A percentile compares a stretch with the other conserved stretches of the same genome.
phyloP scores from a whole-genome alignment of 495 filamentous ascomycete genomes.

The Penicillium egyptiacum region DNA sequence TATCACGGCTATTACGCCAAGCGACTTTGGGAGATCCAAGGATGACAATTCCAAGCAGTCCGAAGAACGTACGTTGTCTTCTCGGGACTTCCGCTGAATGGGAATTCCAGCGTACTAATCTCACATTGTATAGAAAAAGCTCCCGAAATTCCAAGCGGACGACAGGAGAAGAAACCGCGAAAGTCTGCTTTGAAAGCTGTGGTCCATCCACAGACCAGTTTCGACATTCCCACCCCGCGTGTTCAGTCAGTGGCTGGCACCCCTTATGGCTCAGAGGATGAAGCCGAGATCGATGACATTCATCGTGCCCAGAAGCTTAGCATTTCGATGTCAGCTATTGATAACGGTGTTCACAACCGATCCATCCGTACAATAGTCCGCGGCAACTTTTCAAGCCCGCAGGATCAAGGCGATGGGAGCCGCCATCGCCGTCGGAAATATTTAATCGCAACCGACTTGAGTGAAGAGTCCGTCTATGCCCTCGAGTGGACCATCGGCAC shows the following conservation, averaged over 20 bases:
- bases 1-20: conserved; percentile 23
- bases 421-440: conserved; percentile 78
- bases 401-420: conserved; percentile 72
- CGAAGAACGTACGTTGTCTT: conserved; percentile 66
- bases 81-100: background rate
- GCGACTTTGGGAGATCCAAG: conserved; percentile 23
- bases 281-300: conserved; percentile 80
- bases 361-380: conserved; percentile 85
- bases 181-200: conserved; percentile 54
- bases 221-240: conserved; percentile 52
- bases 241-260: conserved; percentile 68
- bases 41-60: conserved; percentile 10
- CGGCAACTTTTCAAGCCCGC: conserved; percentile 74
- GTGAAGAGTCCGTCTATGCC: conserved; percentile 89
- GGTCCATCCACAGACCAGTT: conserved; percentile 80
- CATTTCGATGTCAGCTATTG: conserved; percentile 74
- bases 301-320: conserved; percentile 80
- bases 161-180: conserved; percentile 25
- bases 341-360: conserved; percentile 72
- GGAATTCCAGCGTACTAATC: conserved; percentile 5
- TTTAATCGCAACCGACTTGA: conserved; percentile 88
- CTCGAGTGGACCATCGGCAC: conserved; percentile 97
- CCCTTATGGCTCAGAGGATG: conserved; percentile 81
- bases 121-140: conserved; percentile 10
- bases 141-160: conserved; percentile 4